Conservation (phyloP, 768 basidiomycete genomes). For the Astraeus odoratus region DNA sequence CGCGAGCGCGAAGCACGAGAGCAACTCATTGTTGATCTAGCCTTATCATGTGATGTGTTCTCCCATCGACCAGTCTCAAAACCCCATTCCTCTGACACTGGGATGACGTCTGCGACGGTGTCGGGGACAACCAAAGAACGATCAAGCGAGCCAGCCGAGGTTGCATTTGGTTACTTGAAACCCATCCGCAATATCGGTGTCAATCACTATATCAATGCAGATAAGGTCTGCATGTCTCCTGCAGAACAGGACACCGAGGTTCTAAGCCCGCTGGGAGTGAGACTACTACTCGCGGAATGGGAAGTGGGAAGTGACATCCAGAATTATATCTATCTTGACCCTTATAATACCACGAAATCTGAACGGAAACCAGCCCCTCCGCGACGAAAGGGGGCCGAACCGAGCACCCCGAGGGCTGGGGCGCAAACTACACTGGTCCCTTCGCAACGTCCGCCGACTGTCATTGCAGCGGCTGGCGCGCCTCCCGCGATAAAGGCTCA, state of each 20-base stretch:
- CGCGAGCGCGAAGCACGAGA: conserved; percentile 51
- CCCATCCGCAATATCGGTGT: conserved; percentile 33
- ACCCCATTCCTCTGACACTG: neutral
- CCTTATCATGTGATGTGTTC: conserved; percentile 51
- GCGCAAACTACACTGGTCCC: conserved; percentile 18
- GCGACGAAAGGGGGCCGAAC: conserved; percentile 9
- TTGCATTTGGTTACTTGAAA: conserved; percentile 56
- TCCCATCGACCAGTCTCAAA: conserved; percentile 37
- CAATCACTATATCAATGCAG: conserved; percentile 23
- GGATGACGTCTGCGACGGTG: conserved; percentile 1
- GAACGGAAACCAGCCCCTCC: conserved; percentile 11
- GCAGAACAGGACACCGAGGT: conserved; percentile 15
- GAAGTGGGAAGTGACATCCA: conserved; percentile 45
- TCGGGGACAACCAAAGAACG: conserved; percentile 1
- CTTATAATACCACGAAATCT: conserved; percentile 37
- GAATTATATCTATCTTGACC: conserved; percentile 47
- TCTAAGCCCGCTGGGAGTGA: conserved; percentile 44
- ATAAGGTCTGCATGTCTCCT: conserved; percentile 14
- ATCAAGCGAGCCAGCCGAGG: conserved; percentile 41
- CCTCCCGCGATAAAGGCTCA: conserved; percentile 11
- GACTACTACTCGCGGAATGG: conserved; percentile 66
- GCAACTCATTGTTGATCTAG: conserved; percentile 57
- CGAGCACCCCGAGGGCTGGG: neutral
- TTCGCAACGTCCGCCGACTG: conserved; percentile 33
- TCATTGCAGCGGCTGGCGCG: conserved; percentile 26